Conservation (phyloP, 139 green algal genomes). For the Yamagishiella unicocca region DNA sequence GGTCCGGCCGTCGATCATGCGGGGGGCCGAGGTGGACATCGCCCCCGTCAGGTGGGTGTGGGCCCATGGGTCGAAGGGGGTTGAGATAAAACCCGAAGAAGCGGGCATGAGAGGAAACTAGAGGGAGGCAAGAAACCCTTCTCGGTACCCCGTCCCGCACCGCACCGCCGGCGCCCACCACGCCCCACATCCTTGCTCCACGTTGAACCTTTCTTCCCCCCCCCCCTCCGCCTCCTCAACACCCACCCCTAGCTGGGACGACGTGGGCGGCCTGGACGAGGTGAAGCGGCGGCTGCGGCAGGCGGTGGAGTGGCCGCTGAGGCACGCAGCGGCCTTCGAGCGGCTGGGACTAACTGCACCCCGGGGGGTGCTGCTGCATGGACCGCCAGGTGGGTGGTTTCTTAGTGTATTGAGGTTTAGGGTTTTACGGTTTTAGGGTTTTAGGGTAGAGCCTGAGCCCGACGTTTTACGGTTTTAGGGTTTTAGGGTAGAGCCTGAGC, state of each 20-base stretch:
- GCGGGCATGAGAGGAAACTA: no score
- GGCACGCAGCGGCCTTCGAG: constrained; percentile 75
- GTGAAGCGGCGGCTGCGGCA: constrained; percentile 86
- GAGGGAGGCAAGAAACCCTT: no score
- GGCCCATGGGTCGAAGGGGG: no score
- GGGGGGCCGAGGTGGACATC: constrained; percentile 72
- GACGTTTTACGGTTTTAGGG: no score
- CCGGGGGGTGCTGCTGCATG: constrained; percentile 89
- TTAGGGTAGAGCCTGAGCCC: no score
- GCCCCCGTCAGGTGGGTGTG: constrained; percentile 42
- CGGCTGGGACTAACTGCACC: constrained; percentile 79
- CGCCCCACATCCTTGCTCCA: no score
- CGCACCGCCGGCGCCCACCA: no score
- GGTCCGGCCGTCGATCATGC: constrained; percentile 76
- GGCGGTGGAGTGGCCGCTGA: constrained; percentile 88
- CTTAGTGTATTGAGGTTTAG: no score
- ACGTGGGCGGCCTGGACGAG: constrained; percentile 83
- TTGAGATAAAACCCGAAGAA: no score
- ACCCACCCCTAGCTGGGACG: constrained; percentile 70
- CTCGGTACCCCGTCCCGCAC: no score
- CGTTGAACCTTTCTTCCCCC: neutral
- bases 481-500: no score
- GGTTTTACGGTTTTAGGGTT: no score
- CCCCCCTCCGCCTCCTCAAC: constrained; percentile 34
- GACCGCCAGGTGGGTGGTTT: constrained; percentile 75